Evolutionary conservation across 805 yeast genomes (phyloP), one percentile per base, ranked within the genome.

Genomic region (Ogataea populi-albae): DNA sequence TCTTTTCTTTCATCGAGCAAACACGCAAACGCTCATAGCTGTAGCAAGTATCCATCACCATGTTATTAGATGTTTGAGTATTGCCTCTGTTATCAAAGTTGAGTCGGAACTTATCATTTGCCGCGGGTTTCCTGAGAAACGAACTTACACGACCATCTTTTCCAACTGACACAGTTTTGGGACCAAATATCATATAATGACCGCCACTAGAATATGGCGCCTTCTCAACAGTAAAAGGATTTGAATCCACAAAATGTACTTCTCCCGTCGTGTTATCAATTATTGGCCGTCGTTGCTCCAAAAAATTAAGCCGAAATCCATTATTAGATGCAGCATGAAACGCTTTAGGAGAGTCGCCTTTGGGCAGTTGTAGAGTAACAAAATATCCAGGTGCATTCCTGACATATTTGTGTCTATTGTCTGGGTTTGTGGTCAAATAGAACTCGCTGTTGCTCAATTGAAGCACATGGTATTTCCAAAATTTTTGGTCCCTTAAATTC

Each of bases 351-450:
- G 19, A 16, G 17, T 30, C 26, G n/a, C 12, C 30, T 25, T 30
- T 35, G 3, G 47, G 47, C 2, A 58, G 27, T 26, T 57, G 53
- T 2, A 71, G 46, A 33, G 69, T 68, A 11, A 80, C 74, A 46
- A 69, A 75, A 48, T 74, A 78, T 3, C 85, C 78, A 0, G 87
- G 87, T 0, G 77, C 85, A 45, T 68, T 66, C 21, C 83, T 62
- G 35, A 82, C 73, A 44, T 69, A 72, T 23, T 74, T 55, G 52
- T 81, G 87, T 42, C 73, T 69, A 14, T 65, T 57, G 16, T 77
- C 79, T 0, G 88, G 88, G 46, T 78, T 81, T 0, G 89, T 81
- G 1, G 87, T 72, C 30, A 81, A 50, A 50, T 79, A 80, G 30
- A 78, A 59, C 45, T 74, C 79, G 22, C 40, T 30, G 25, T 65